Evolutionary conservation across 805 yeast species (phyloP).

Genomic region (Saccharomyces cerevisiae): DNA sequence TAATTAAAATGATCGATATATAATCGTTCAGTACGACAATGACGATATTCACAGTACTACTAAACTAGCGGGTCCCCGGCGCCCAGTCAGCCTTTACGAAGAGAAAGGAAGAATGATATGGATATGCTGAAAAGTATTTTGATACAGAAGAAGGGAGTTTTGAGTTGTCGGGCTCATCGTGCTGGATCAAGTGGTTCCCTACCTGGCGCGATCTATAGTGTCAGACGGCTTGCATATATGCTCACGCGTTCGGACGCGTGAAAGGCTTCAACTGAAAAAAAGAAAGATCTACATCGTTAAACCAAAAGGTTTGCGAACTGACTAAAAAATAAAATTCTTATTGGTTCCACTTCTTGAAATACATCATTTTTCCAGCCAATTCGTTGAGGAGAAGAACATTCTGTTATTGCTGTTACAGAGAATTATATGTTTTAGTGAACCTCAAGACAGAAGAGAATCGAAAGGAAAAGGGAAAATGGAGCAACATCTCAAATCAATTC

Average conservation of each 20-base stretch:
- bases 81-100: not conserved
- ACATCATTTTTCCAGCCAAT: not conserved
- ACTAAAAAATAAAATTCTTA: not conserved
- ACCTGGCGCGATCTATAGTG: not conserved
- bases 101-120: not conserved
- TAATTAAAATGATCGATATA: not conserved
- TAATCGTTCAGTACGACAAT: not conserved
- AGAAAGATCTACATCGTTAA: not conserved
- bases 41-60: not conserved
- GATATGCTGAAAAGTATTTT: not conserved
- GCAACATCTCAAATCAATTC: not conserved
- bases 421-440: not conserved
- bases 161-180: not conserved
- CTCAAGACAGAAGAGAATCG: not conserved
- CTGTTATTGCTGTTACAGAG: not conserved
- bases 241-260: not conserved
- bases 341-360: not conserved
- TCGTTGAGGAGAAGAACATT: not conserved
- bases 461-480: not conserved
- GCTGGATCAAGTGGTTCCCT: not conserved
- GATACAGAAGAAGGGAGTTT: not conserved
- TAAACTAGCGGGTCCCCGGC: not conserved
- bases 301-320: not conserved
- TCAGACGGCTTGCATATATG: not conserved
- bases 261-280: not conserved